These are phyloP conservation scores for Saccharum spontaneum DNA, from an alignment of 176 grass and related monocot species.

Conservation along the genomic window DNA sequence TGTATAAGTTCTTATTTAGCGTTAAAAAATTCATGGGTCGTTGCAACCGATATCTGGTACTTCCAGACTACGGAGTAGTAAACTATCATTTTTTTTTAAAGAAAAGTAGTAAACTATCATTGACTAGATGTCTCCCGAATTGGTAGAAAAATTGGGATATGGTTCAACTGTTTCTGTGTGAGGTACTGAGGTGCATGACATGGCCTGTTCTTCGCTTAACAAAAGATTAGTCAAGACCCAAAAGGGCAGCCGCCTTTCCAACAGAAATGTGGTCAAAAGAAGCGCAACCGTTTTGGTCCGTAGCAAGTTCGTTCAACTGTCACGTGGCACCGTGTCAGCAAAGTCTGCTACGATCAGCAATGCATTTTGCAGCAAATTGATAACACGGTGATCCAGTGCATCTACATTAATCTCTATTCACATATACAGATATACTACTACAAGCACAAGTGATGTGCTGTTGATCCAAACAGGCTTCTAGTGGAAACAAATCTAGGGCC, in stretches of 20 bases:
- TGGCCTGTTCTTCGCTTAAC: neutral
- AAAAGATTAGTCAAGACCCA: neutral
- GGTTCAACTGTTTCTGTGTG: neutral
- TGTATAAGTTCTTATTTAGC: neutral
- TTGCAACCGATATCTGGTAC: neutral
- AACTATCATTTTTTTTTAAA: neutral
- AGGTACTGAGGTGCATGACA: too few relatives aligned
- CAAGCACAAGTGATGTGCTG: neutral
- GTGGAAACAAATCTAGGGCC: neutral
- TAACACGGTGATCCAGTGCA: neutral
- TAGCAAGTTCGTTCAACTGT: constrained; percentile 21
- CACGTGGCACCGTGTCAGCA: neutral
- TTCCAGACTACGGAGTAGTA: neutral
- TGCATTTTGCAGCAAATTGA: neutral
- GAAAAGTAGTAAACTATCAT: neutral
- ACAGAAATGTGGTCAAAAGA: constrained; percentile 34
- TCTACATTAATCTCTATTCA: neutral
- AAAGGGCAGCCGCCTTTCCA: neutral
- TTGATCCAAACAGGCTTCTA: neutral
- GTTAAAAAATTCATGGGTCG: neutral
- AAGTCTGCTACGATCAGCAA: neutral
- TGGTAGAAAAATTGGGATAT: neutral
- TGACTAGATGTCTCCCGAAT: neutral
- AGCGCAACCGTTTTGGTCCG: constrained; percentile 1
- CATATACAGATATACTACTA: neutral